Evolutionary conservation across 495 filamentous ascomycete genomes (phyloP), one percentile per base, ranked within the genome.

Genomic region (Hamigera avellanea): DNA sequence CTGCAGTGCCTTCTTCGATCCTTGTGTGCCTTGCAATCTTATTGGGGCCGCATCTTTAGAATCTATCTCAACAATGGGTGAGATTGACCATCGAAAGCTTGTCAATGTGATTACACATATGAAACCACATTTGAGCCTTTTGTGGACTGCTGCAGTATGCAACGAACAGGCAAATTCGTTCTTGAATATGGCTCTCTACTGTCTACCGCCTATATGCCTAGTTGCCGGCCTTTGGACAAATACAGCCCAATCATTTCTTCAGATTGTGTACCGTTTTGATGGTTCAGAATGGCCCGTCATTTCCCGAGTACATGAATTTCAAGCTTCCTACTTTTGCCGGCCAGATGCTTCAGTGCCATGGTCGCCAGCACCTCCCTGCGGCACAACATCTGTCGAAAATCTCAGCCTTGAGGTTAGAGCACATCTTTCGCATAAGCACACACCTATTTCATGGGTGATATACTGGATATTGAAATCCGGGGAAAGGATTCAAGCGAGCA

Each of bases 1-100:
- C 14, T 51, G 48, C 32, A 52, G 42, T 32, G 31, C 35, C 14
- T 52, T 52, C 15, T 49, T 52, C 19, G 36, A 52, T 19, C 45
- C 42, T 25, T 25, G 14, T 19, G 30, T 49, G 19, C 39, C 45
- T 3, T 52, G 42, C 25, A 52, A 52, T 28, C 15, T 49, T 2
- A 10, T 46, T 12, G 39, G 49, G 9, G 49, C 45, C 18, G 28
- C 30, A 13, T 42, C 36, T 17, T 29, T 41, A 9, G 45, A n/a
- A n/a, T n/a, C n/a, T n/a, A 42, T 9, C 31, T 46, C 8, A 41
- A 17, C n/a, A 19, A 39, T 19, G 45, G 18, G 3, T 5, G 25
- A 41, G 8, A 32, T 28, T 23, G 14, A 40, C 16, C 4, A 26
- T 13, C n/a, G 23, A 2, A 30, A 26, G 30, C 34, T 48, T 19